Percentiles rank a stretch among this genome's conserved stretches.
These are phyloP conservation scores for Arthroderma sp. DNA, from an alignment of 2,329 filamentous ascomycete genomes.

Conservation along the genomic window DNA sequence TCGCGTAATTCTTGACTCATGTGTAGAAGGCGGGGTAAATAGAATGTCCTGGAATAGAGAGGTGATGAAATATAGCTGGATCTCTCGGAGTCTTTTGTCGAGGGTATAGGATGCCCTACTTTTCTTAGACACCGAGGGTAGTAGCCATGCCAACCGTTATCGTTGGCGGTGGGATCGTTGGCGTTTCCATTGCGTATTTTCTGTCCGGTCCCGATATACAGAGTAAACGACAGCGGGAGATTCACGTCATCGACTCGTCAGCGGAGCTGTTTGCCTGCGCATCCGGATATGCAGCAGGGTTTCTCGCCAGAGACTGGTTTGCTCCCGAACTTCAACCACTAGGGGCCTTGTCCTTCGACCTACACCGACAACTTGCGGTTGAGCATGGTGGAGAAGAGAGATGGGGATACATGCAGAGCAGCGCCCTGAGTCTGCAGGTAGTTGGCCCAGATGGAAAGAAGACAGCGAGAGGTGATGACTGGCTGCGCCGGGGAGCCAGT, in stretches of 20 bases:
- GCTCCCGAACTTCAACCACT: constrained; percentile 44
- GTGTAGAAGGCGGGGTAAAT: neutral
- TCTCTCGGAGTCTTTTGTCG: too few relatives aligned
- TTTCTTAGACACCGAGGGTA: neutral
- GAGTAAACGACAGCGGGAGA: constrained; percentile 24
- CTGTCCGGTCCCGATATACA: constrained; percentile 39
- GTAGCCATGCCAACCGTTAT: constrained; percentile 48
- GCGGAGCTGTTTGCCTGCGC: constrained; percentile 57
- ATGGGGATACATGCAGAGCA: constrained; percentile 51
- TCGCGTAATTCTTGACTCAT: neutral
- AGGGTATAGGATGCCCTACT: too few relatives aligned
- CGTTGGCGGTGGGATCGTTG: constrained; percentile 58
- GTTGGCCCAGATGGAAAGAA: constrained; percentile 27
- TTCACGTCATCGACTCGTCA: constrained; percentile 49
- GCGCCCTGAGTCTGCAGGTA: constrained; percentile 44
- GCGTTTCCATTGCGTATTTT: constrained; percentile 60
- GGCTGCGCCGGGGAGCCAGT: constrained; percentile 53
- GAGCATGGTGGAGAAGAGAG: constrained; percentile 44
- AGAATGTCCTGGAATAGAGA: neutral
- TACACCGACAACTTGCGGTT: constrained; percentile 54
- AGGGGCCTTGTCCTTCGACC: constrained; percentile 54
- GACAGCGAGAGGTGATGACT: constrained; percentile 47
- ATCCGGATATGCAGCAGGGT: constrained; percentile 62
- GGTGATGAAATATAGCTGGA: neutral
- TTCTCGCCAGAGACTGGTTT: constrained; percentile 65